Evolutionary conservation across 2,329 filamentous ascomycete species (phyloP), one percentile per base, ranked within the genome.

Genomic region (Claviceps sp.): DNA sequence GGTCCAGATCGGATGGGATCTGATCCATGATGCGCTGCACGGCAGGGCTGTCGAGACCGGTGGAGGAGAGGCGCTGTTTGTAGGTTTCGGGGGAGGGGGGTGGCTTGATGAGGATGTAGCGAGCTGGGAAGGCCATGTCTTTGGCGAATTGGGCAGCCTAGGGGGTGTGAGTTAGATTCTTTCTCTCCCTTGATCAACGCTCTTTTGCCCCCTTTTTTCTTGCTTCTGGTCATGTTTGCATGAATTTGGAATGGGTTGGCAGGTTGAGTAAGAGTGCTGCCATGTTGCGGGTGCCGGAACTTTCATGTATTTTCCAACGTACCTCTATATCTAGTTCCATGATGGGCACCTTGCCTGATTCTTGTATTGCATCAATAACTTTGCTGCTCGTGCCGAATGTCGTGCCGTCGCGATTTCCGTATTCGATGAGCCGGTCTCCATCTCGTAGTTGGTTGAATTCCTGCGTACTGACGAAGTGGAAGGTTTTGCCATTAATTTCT

Each of bases 341-440:
- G 3, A 83, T 57, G 1, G 80, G 74, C 34, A 90, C 77, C 62
- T 82, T 82, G 42, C 76, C 77, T 8, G 68, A 62, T 45, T 77
- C 74, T 17, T 68, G 64, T 23, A 82, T 69, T 13, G 69, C 68
- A 16, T 79, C 75, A 1, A 81, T 68, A 2, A 69, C 66, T 53
- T 74, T 77, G 54, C 68, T 69, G 60, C 71, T 79, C 2, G 78
- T 82, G 22, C 79, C 80, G 54, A 79, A 80, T 55, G 74, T 68
- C 43, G 68, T 64, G 2, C 70, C 74, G 14, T 73, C 70, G 22
- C 71, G 68, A 48, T 71, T 73, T 42, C 69, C 72, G 54, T 73
- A 80, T 60, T 81, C 79, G 40, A 82, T 64, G 43, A 83, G 73
- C 45, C 76, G 72, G 54, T 83, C 79, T 13, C 77, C 74, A 53